Evolutionary conservation across 306 rosid species (phyloP).

Genomic region (Trifolium subterraneum): DNA sequence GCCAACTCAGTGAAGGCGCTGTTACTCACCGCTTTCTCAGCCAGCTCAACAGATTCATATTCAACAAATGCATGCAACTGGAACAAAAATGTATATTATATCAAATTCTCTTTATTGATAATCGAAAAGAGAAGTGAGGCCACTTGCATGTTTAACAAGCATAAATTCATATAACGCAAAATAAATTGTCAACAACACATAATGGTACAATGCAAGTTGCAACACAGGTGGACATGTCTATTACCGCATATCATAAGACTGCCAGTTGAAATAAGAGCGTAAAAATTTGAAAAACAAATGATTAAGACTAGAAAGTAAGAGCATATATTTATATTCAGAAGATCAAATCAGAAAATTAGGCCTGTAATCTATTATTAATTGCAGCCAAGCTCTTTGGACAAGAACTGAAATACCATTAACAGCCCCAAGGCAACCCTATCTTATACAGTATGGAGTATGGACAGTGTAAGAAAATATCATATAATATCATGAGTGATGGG

Average conservation of each 20-base stretch:
- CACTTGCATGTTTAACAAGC: slow-evolving; percentile 28
- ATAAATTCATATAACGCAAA: slow-evolving; percentile 16
- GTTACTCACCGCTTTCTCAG: slow-evolving; percentile 93
- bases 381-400: slow-evolving; percentile 23
- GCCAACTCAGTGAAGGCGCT: slow-evolving; percentile 35
- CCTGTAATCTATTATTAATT: slow-evolving; percentile 29
- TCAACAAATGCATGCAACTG: slow-evolving; percentile 99
- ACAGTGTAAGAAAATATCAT: neutral
- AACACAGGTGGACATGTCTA: slow-evolving; percentile 23
- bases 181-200: slow-evolving; percentile 32
- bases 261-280: slow-evolving; percentile 16
- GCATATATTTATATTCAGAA: slow-evolving; percentile 10
- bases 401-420: slow-evolving; percentile 28
- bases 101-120: slow-evolving; percentile 36
- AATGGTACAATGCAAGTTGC: slow-evolving; percentile 28
- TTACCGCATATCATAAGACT: slow-evolving; percentile 22
- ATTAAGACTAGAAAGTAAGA: slow-evolving; percentile 6
- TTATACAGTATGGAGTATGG: neutral
- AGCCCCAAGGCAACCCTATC: slow-evolving; percentile 11
- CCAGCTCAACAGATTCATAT: slow-evolving; percentile 89
- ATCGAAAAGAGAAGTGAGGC: slow-evolving; percentile 37
- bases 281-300: neutral
- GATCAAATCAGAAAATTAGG: slow-evolving; percentile 28
- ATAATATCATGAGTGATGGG: neutral
- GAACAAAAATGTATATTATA: slow-evolving; percentile 43